Base-by-base conservation (phyloP, 176 grass and related monocot species). In the Carex kokanica region DNA sequence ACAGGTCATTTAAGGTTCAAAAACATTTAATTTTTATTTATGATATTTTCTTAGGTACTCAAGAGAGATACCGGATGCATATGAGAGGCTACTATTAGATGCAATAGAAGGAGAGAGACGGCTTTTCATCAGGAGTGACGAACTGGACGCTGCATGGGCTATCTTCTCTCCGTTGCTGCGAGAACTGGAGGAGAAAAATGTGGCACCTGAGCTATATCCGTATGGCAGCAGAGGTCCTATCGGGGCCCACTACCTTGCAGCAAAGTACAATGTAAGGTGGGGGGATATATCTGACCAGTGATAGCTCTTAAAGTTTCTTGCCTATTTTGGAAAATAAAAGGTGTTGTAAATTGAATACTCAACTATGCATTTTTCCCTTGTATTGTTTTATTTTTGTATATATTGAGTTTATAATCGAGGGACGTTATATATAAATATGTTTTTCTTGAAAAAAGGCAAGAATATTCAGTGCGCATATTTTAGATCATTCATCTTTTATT, bases 71-170 rank as follows among this genome's bases (percentile, higher is more conserved):
- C 92, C 95, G 1, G 95, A 98, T 84, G 95, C 95, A 62, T 97
- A 97, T 55, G 95, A 97, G 90, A 88, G 92, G 34, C 84, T 97
- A 49, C 84, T 97, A 12, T 83, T 97, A 62, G 95, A 97, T 78
- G 95, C 95, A 34, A 87, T 98, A 36, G 95, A 87, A 84, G 95
- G 92, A 58, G 95, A 97, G 86, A 78, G 88, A 2, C 79, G 95
- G 6, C 95, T 97, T 13, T 97, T 97, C 77, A 97, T 97, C 64
- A 90, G 95, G 71, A 97, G 95, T 54, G 95, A 97, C 83, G 95
- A 97, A 80, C 95, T 97, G 5, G 92, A 97, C 56, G 92, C 95
- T 2, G 95, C 95, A 0, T 97, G 95, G 95, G 88, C 87, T 56
- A 81, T 97, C 77, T 97, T 97, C 83, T 92, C 95, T 38, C 94